These are phyloP conservation scores for Leucocoprinus leucothites DNA, from an alignment of 768 basidiomycete genomes.

Conservation along the genomic window DNA sequence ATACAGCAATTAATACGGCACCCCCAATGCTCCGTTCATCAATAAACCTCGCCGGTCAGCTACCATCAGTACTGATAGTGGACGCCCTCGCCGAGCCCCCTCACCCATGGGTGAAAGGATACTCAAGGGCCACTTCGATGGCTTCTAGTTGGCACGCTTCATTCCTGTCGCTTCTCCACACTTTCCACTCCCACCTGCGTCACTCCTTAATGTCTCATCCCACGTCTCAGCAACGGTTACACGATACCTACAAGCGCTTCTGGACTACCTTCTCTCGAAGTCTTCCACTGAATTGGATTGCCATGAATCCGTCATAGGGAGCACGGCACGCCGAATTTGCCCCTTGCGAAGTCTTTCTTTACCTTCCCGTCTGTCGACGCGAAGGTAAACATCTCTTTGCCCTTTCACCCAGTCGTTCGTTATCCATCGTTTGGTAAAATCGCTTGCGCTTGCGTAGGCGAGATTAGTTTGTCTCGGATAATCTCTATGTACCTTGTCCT, in stretches of 20 bases:
- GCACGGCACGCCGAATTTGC: background rate
- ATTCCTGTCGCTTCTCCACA: background rate
- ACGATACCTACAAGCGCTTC: slow-evolving; percentile 13
- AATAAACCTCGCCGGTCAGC: slow-evolving; percentile 55
- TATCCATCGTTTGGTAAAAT: background rate
- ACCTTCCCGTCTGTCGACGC: background rate
- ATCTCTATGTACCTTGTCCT: background rate
- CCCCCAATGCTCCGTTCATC: slow-evolving; percentile 24
- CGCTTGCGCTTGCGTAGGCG: slow-evolving; percentile 4
- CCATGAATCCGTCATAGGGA: too few species aligned
- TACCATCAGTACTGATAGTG: slow-evolving; percentile 43
- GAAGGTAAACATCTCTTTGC: too few species aligned
- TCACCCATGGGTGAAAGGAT: slow-evolving; percentile 92
- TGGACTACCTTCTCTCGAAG: background rate
- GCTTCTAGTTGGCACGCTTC: slow-evolving; percentile 52
- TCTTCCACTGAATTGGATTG: background rate
- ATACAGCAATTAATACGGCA: slow-evolving; percentile 42
- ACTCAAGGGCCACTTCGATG: slow-evolving; percentile 88
- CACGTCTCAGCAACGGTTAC: slow-evolving; percentile 12
- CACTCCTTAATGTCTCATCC: slow-evolving; percentile 13
- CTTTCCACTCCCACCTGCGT: background rate
- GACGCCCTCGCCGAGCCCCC: slow-evolving; percentile 63
- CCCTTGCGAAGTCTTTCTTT: background rate
- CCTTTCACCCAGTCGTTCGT: too few species aligned
- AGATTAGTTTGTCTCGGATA: background rate